Evolutionary conservation across 352 stramenopile species (phyloP), one percentile per base, ranked within the genome.

Genomic region (Globisporangium sylvaticum): DNA sequence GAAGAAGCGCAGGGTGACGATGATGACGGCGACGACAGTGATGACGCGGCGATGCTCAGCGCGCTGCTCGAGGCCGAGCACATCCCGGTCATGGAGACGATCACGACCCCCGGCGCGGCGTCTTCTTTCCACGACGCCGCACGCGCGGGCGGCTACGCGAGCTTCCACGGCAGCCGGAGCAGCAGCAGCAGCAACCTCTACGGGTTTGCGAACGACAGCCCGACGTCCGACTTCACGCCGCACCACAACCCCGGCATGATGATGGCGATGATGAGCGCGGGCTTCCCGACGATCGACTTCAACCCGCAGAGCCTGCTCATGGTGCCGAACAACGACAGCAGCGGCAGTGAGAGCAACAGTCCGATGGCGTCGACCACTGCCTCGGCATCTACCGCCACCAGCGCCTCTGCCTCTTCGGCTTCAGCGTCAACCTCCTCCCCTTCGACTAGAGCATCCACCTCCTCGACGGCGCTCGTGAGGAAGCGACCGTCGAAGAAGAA

Each of bases 401-500:
- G 42, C 7, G 42, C 42, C 3, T 50, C 42, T 50, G 18, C 42
- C 2, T 20, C 53, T 2, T 24, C 67, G 62, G 25, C 39, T 32
- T 60, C 66, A 58, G 50, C 66, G 65, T 64, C 73, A 69, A 27
- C 42, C 18, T n/a, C 27, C 18, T 39, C 53, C 0, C 27, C 15
- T 24, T 39, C 24, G 18, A 71, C 72, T 52, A 77, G 71, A 59
- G 68, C 68, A 9, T 18, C 68, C 7, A n/a, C 37, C 14, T 46
- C 52, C 10, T 25, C 68, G 12, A 37, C 62, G 24, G 62, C 62
- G 53, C 50, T 67, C 53, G 68, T 64, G 8, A 81, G 78, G 61
- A 83, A 83, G 65, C 71, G 69, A 9, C 34, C 52, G 20, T 46
- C 62, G 25, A 67, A 67, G 55, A 87, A 84, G 72, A 81, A 77